Conservation (phyloP, 2,329 filamentous ascomycete genomes). For the Arthroderma uncinatum region DNA sequence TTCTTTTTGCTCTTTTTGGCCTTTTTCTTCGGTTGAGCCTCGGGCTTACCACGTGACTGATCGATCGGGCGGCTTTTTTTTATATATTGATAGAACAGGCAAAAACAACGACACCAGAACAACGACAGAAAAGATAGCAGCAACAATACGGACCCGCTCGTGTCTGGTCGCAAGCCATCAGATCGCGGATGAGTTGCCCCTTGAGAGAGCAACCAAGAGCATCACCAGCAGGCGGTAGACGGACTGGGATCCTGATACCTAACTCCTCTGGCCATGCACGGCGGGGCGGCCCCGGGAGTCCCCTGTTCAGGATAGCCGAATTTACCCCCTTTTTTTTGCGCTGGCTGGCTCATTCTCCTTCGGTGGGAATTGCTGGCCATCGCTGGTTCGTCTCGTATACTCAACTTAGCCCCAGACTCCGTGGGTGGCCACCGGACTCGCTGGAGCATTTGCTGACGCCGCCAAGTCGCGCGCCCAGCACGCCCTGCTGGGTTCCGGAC, state of each 20-base stretch:
- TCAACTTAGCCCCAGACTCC: background rate
- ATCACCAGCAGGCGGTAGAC: background rate
- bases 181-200: too few species aligned
- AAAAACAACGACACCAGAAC: background rate
- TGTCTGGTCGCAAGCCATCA: too few species aligned
- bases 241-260: background rate
- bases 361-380: background rate
- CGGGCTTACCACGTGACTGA: background rate
- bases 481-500: background rate
- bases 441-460: constrained; percentile 3
- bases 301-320: background rate
- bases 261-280: background rate
- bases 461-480: constrained; percentile 1
- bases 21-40: background rate
- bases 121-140: background rate
- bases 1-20: background rate
- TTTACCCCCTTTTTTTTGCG: constrained; percentile 1
- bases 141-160: too few species aligned
- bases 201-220: too few species aligned
- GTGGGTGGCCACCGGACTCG: background rate
- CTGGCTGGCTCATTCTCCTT: background rate
- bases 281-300: background rate
- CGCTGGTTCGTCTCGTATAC: constrained; percentile 1
- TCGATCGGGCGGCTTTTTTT: background rate
- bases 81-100: background rate